Evolutionary conservation across 148 eudicot genomes (phyloP).

Genomic region (Gaultheria prostrata): DNA sequence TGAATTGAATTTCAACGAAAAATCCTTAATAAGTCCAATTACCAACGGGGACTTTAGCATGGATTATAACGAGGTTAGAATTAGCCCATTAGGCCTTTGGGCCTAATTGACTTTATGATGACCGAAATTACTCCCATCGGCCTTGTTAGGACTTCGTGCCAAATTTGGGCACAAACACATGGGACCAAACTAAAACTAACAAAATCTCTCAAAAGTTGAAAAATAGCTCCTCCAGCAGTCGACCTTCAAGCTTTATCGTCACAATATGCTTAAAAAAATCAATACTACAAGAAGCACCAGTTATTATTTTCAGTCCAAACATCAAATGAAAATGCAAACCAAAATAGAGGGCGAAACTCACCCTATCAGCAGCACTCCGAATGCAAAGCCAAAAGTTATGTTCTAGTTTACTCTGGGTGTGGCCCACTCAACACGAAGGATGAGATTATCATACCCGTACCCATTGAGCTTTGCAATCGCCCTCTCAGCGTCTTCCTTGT

Average conservation of each 20-base stretch:
- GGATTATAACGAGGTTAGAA: too few relatives aligned
- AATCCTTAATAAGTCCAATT: too few relatives aligned
- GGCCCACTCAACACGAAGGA: conserved; percentile 91
- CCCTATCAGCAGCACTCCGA: background rate
- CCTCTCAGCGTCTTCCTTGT: conserved; percentile 80
- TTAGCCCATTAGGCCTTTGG: too few relatives aligned
- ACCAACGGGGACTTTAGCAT: too few relatives aligned
- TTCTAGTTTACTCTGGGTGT: conserved; percentile 67
- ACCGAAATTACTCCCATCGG: too few relatives aligned
- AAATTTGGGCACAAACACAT: too few relatives aligned
- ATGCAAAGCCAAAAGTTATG: background rate
- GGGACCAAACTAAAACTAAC: background rate
- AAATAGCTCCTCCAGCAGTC: background rate
- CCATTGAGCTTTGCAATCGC: conserved; percentile 93
- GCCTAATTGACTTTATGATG: too few relatives aligned
- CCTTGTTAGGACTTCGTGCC: too few relatives aligned
- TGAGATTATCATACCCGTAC: conserved; percentile 95
- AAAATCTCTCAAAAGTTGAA: background rate
- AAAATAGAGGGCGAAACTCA: background rate
- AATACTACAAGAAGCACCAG: background rate
- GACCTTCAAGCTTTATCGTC: background rate
- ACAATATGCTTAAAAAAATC: background rate
- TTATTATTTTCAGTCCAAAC: background rate
- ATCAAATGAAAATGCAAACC: background rate
- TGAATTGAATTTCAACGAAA: too few relatives aligned